phyloP scores from a whole-genome alignment of 176 grass and related monocot species.

The Oryza nivara region DNA sequence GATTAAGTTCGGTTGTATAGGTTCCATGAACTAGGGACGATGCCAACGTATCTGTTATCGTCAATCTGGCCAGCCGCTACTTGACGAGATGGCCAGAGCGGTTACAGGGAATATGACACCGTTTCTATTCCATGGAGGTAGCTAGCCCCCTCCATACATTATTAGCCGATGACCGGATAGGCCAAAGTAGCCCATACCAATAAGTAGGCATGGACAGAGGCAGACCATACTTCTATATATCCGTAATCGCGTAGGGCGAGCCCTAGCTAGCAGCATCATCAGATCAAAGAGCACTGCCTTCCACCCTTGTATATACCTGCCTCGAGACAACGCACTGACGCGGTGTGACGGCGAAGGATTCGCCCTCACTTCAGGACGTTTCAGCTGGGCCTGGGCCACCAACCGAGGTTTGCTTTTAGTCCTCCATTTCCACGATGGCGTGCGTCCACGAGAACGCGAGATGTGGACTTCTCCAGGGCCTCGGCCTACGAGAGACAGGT shows the following conservation, averaged over 20 bases:
- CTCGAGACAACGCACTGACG: no score
- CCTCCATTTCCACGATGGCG: no score
- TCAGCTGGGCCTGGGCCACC: no score
- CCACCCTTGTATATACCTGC: background rate
- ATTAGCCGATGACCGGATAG: background rate
- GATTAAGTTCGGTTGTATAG: background rate
- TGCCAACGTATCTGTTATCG: background rate
- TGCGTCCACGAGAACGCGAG: no score
- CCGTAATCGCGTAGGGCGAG: background rate
- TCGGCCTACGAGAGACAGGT: no score
- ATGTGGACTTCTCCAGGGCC: no score
- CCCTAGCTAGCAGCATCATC: background rate
- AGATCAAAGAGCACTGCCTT: background rate
- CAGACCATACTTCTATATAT: background rate
- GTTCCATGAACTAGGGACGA: background rate
- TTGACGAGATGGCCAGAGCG: background rate
- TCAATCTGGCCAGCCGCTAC: background rate
- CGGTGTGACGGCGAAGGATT: no score
- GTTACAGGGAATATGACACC: background rate
- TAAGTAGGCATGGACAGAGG: background rate
- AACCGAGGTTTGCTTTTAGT: no score
- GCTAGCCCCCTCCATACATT: background rate
- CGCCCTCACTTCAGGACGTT: no score
- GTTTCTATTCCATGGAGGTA: background rate
- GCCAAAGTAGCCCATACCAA: background rate